phyloP scores from a whole-genome alignment of 1,139 yeast species.

The Yamadazyma trypodendri region DNA sequence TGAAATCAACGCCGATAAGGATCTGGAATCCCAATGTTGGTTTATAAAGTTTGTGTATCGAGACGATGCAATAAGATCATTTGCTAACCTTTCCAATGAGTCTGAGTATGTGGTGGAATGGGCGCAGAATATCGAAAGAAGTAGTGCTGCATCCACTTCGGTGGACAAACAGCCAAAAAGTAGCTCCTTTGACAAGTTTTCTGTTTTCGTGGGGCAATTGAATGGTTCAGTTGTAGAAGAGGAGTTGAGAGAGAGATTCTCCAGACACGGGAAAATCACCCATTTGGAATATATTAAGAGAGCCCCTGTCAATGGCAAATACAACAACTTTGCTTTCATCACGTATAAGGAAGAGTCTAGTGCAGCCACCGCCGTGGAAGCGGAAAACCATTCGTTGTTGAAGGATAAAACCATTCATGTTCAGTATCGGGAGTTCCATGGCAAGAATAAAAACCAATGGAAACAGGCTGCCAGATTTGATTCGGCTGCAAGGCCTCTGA shows the following conservation, averaged over 20 bases:
- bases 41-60: constrained; percentile 79
- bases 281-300: constrained; percentile 52
- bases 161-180: too few species aligned
- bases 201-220: constrained; percentile 78
- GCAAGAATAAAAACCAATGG: background rate
- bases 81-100: constrained; percentile 62
- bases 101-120: constrained; percentile 64
- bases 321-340: constrained; percentile 68
- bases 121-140: constrained; percentile 72
- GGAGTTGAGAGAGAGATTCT: constrained; percentile 56
- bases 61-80: constrained; percentile 89
- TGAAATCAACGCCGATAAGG: constrained; percentile 16
- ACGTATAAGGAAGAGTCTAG: constrained; percentile 62
- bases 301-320: constrained; percentile 16
- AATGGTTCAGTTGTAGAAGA: constrained; percentile 53
- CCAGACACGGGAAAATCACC: constrained; percentile 64
- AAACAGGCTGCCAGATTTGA: constrained; percentile 2
- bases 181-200: constrained; percentile 57
- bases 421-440: constrained; percentile 67
- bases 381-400: constrained; percentile 77
- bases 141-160: background rate
- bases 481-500: constrained; percentile 1
- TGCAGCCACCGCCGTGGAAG: constrained; percentile 80
- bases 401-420: constrained; percentile 77
- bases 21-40: constrained; percentile 42